A percentile compares a stretch with the other conserved stretches of the same genome.
These are phyloP conservation scores for Linnemannia elongata DNA, from an alignment of 192 early-diverging fungal genomes.

Conservation along the genomic window DNA sequence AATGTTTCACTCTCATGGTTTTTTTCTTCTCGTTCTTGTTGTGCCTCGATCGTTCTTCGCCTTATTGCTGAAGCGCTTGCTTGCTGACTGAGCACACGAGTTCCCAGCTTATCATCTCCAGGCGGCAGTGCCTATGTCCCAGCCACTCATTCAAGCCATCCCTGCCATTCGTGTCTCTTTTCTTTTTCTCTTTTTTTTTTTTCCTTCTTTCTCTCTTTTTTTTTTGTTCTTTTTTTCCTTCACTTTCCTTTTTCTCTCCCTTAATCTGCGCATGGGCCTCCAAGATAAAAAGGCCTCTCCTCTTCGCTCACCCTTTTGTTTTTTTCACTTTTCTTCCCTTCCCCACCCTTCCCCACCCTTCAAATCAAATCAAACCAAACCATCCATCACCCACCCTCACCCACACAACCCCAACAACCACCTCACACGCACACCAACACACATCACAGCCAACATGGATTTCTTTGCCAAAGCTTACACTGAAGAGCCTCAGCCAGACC, in stretches of 20 bases:
- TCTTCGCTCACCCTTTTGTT: background rate
- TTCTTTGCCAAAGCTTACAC: constrained; percentile 47
- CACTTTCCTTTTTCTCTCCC: background rate
- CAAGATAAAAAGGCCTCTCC: background rate
- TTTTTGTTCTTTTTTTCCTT: background rate
- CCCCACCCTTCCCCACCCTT: background rate
- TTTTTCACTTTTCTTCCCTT: background rate
- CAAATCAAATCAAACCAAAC: background rate
- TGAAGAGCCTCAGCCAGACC: background rate
- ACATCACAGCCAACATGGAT: constrained; percentile 25
- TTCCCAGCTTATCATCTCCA: too few species aligned
- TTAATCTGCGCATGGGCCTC: background rate
- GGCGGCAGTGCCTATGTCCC: background rate
- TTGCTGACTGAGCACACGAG: background rate
- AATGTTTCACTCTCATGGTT: background rate
- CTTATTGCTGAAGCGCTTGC: too few species aligned
- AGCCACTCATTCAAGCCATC: background rate
- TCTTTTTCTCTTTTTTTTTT: constrained; percentile 5
- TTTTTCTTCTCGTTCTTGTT: background rate
- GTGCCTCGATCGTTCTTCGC: background rate
- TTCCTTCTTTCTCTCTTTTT: background rate
- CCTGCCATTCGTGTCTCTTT: background rate
- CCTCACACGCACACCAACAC: background rate
- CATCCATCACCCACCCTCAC: background rate
- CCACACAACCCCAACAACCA: constrained; percentile 5